A percentile compares a stretch with the other conserved stretches of the same genome.
These are phyloP conservation scores for Magnusiomyces sp. DNA, from an alignment of 1,139 yeast species.

Conservation along the genomic window DNA sequence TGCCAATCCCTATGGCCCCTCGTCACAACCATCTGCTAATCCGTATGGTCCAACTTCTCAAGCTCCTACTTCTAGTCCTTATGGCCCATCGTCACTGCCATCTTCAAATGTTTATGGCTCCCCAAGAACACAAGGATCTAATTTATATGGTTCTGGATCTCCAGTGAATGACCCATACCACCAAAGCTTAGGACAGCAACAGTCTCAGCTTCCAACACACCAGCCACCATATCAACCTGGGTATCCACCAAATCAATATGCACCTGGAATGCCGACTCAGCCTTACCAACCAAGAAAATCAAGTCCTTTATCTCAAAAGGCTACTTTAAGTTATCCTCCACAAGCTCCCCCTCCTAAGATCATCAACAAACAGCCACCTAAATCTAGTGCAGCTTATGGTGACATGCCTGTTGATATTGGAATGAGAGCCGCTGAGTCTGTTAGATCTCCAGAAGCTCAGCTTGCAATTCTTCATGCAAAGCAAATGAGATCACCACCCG, in stretches of 20 bases:
- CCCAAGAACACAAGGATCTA: background rate
- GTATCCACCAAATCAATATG: background rate
- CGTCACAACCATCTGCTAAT: background rate
- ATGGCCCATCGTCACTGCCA: background rate
- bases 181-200: background rate
- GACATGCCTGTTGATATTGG: slow-evolving; percentile 20
- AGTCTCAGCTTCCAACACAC: background rate
- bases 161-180: slow-evolving; percentile 1
- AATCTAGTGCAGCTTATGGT: slow-evolving; percentile 14
- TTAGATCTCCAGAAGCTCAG: slow-evolving; percentile 15
- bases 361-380: background rate
- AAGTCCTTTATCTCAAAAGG: background rate
- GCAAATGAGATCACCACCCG: slow-evolving; percentile 10
- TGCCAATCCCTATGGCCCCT: background rate
- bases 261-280: background rate
- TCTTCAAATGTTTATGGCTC: too few relatives aligned
- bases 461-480: slow-evolving; percentile 13
- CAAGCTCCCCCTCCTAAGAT: slow-evolving; percentile 1
- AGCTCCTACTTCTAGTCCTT: slow-evolving; percentile 1
- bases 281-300: background rate
- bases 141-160: background rate
- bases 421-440: slow-evolving; percentile 12
- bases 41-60: slow-evolving; percentile 4
- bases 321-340: background rate
- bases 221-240: background rate